Conservation (phyloP, 805 yeast species). For the Candida ficus region DNA sequence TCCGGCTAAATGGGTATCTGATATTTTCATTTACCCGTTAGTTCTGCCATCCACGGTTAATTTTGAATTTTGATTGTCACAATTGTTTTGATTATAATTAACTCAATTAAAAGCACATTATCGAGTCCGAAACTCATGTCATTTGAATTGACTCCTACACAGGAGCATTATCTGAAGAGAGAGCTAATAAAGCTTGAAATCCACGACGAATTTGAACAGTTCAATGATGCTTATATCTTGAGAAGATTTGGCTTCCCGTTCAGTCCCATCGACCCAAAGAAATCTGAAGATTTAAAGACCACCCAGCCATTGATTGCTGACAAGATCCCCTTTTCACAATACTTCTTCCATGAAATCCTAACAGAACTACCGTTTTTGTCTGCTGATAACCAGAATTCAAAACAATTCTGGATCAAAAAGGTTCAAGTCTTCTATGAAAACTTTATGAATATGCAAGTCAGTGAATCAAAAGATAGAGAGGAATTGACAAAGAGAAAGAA, state of each 20-base stretch:
- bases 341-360: slow-evolving; percentile 57
- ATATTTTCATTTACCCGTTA: no score
- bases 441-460: slow-evolving; percentile 66
- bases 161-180: slow-evolving; percentile 86
- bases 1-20: no score
- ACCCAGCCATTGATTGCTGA: slow-evolving; percentile 12
- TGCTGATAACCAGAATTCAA: slow-evolving; percentile 33
- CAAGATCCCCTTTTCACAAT: slow-evolving; percentile 63
- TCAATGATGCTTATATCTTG: slow-evolving; percentile 60
- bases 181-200: slow-evolving; percentile 64
- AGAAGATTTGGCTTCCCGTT: slow-evolving; percentile 79
- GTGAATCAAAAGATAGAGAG: slow-evolving; percentile 69
- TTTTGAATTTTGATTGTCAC: no score
- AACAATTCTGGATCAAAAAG: slow-evolving; percentile 72
- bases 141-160: slow-evolving; percentile 43
- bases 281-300: slow-evolving; percentile 4
- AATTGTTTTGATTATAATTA: no score
- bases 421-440: slow-evolving; percentile 81
- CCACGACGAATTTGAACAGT: slow-evolving; percentile 51
- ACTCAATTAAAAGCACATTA: no score
- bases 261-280: slow-evolving; percentile 37
- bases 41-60: no score
- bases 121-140: no score
- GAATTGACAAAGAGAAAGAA: slow-evolving; percentile 69
- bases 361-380: slow-evolving; percentile 73